Evolutionary conservation across 768 basidiomycete genomes (phyloP).

Genomic region (Tricholomella constricta): DNA sequence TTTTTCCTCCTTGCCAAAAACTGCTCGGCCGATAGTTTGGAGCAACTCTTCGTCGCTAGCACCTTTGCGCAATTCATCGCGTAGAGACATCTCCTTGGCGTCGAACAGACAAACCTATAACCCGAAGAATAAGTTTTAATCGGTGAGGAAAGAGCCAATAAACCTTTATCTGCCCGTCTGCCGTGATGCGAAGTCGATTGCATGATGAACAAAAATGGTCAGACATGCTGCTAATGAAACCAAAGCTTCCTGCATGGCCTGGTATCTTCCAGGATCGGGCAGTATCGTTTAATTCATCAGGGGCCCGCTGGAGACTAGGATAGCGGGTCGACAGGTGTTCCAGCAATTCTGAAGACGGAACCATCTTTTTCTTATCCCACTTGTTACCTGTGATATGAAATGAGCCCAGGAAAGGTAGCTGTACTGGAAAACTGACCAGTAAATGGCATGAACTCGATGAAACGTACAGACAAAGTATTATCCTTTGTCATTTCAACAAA

Average conservation of each 20-base stretch:
- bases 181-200: slow-evolving; percentile 83
- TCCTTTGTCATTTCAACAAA: slow-evolving; percentile 79
- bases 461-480: slow-evolving; percentile 67
- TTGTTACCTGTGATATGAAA: slow-evolving; percentile 62
- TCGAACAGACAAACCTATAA: slow-evolving; percentile 87
- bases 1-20: slow-evolving; percentile 73
- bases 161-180: slow-evolving; percentile 89
- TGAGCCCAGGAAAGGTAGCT: slow-evolving; percentile 1
- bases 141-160: not conserved
- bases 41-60: slow-evolving; percentile 66
- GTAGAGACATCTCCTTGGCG: slow-evolving; percentile 78
- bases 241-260: slow-evolving; percentile 68
- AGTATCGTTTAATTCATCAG: slow-evolving; percentile 79
- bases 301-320: slow-evolving; percentile 53
- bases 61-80: slow-evolving; percentile 70
- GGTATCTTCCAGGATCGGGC: slow-evolving; percentile 78
- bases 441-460: slow-evolving; percentile 96
- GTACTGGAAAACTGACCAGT: slow-evolving; percentile 50
- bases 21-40: slow-evolving; percentile 61
- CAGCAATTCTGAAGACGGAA: slow-evolving; percentile 71
- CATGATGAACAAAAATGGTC: slow-evolving; percentile 90
- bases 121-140: not conserved
- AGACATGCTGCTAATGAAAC: slow-evolving; percentile 94
- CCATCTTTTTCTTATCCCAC: slow-evolving; percentile 83
- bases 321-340: slow-evolving; percentile 47